These are phyloP conservation scores for Salisapilia sapeloensis DNA, from an alignment of 352 stramenopile species.

Conservation along the genomic window DNA sequence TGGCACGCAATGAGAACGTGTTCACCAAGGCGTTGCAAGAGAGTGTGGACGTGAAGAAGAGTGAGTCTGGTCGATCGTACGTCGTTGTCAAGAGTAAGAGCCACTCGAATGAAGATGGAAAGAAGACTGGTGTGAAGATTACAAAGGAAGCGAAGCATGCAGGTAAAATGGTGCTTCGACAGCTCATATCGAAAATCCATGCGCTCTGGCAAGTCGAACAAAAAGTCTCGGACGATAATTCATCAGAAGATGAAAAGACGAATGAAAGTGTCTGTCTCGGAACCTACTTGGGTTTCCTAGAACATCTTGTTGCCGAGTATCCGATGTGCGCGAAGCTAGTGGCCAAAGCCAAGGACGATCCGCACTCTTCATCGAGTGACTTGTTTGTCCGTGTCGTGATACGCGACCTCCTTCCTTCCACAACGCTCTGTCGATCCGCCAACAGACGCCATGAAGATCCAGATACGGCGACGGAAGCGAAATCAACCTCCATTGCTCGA, in stretches of 20 bases:
- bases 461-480: conserved; percentile 16
- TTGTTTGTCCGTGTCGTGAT: conserved; percentile 38
- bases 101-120: conserved; percentile 7
- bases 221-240: conserved; percentile 1
- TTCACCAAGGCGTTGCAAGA: conserved; percentile 59
- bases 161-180: conserved; percentile 31
- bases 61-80: conserved; percentile 62
- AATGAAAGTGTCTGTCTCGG: conserved; percentile 23
- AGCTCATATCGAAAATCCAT: conserved; percentile 42
- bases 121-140: conserved; percentile 19
- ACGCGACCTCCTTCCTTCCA: conserved; percentile 54
- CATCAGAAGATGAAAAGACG: conserved; percentile 5
- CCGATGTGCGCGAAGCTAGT: conserved; percentile 46
- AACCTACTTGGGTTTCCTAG: conserved; percentile 49
- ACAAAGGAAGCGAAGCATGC: conserved; percentile 54
- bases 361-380: conserved; percentile 8
- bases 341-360: conserved; percentile 22
- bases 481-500: conserved; percentile 19
- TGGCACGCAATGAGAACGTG: conserved; percentile 52
- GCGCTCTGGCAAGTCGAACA: conserved; percentile 39
- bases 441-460: conserved; percentile 25
- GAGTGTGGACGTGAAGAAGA: conserved; percentile 59
- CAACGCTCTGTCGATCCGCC: conserved; percentile 47
- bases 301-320: conserved; percentile 56
- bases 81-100: conserved; percentile 23